These are phyloP conservation scores for Plasmodium gaboni DNA, from an alignment of 169 alveolate genomes.

Conservation along the genomic window DNA sequence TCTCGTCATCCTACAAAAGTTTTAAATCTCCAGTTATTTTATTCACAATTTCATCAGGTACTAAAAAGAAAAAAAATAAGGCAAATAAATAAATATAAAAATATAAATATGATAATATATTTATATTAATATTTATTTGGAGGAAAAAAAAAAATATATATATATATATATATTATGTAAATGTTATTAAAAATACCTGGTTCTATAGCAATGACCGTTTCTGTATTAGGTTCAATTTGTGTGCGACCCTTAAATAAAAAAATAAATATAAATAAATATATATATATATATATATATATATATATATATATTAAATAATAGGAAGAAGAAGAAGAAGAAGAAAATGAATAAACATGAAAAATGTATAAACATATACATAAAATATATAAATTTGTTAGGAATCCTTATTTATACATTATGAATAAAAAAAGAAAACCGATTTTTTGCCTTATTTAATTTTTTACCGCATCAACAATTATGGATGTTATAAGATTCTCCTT, in stretches of 20 bases:
- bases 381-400: neutral
- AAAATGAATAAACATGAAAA: neutral
- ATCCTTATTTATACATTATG: no score
- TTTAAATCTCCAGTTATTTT: conserved; percentile 86
- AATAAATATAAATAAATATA: neutral
- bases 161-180: neutral
- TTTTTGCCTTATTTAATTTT: neutral
- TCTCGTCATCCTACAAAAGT: conserved; percentile 70
- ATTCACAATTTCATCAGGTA: conserved; percentile 83
- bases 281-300: neutral
- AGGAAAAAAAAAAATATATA: neutral
- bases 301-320: neutral
- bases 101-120: neutral
- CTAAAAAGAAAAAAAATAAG: conserved; percentile 47
- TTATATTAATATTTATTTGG: neutral
- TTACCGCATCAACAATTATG: conserved; percentile 88
- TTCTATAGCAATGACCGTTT: conserved; percentile 94
- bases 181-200: conserved; percentile 87
- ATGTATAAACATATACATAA: neutral
- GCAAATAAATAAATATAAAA: neutral
- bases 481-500: conserved; percentile 82
- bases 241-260: conserved; percentile 88
- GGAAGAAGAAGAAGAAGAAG: neutral
- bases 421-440: neutral
- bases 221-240: conserved; percentile 92